Base-by-base conservation (phyloP, 805 yeast genomes). In the Kluyveromyces dobzhanskii region DNA sequence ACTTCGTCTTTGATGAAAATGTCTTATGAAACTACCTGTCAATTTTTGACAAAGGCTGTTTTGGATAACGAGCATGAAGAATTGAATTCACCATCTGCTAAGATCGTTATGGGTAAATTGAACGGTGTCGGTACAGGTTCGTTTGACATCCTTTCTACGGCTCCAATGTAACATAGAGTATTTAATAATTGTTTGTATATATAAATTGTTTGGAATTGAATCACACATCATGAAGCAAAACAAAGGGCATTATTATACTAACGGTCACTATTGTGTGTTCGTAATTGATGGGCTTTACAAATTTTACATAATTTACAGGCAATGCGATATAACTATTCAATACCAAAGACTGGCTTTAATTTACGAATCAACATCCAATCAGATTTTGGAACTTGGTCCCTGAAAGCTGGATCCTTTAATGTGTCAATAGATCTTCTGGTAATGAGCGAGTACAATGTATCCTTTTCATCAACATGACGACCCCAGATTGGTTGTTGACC, bases 1-100 rank as follows among this genome's bases (percentile, higher is more conserved):
- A 87, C 97, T 1, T 88, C 97, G 6, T 84, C 97, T 13, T 85
- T 92, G 70, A 82, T 86, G 88, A 92, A 92, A 71, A 92, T 92
- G 99, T 86, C 96, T 41, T 92, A 87, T 64, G 99, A 92, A 68
- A 92, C 98, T 32, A 92, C 99, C 1, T 87, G 96, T 69, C 95
- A 85, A 65, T 92, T 92, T 73, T 73, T 92, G 61, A 92, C 97
- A 38, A 86, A 87, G 69, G 95, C 97, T 6, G 97, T 92, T 35
- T 70, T 92, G 57, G 92, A 90, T 50, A 85, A 90, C 44, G 95
- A 85, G 47, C 71, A 80, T 52, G 99, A 92, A 65, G 79, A 78
- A 46, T 67, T 92, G 53, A 86, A 85, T 49, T 77, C 87, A 44
- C 99, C 99, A 13, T 83, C 95, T 30, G 94, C 98, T 17, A 74